Conservation (phyloP, 2,329 filamentous ascomycete genomes). For the Didymellaceae sp. region DNA sequence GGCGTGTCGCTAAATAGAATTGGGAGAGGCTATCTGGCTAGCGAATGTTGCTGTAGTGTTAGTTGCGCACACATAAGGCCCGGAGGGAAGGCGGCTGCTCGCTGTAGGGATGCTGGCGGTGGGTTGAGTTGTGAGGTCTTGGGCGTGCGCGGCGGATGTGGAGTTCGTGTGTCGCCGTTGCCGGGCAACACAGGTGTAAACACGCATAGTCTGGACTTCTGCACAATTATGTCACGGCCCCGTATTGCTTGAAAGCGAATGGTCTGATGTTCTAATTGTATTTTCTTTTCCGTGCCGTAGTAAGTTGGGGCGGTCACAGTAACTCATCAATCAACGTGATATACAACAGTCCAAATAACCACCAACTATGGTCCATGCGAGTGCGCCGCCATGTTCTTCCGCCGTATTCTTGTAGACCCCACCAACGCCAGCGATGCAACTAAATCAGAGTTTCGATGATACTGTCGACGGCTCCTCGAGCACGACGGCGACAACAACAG, state of each 20-base stretch:
- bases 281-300: neutral
- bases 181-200: slow-evolving; percentile 10
- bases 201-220: slow-evolving; percentile 6
- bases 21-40: slow-evolving; percentile 37
- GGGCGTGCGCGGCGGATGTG: slow-evolving; percentile 11
- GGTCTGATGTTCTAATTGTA: neutral
- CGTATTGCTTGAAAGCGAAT: neutral
- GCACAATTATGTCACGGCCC: slow-evolving; percentile 10
- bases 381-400: slow-evolving; percentile 5
- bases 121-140: slow-evolving; percentile 23
- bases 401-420: neutral
- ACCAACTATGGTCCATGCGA: slow-evolving; percentile 8
- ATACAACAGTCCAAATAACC: slow-evolving; percentile 8
- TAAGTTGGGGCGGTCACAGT: neutral
- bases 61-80: slow-evolving; percentile 50
- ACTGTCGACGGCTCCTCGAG: slow-evolving; percentile 31
- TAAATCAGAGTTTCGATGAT: slow-evolving; percentile 14
- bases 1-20: slow-evolving; percentile 31
- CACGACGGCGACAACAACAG: slow-evolving; percentile 72
- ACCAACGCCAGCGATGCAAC: slow-evolving; percentile 17
- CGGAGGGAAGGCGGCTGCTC: slow-evolving; percentile 38
- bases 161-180: slow-evolving; percentile 16
- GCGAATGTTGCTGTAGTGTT: slow-evolving; percentile 49
- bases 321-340: slow-evolving; percentile 3
- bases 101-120: slow-evolving; percentile 45